Base-by-base conservation (phyloP, 2,329 filamentous ascomycete genomes). In the Arthrobotrys conoides region DNA sequence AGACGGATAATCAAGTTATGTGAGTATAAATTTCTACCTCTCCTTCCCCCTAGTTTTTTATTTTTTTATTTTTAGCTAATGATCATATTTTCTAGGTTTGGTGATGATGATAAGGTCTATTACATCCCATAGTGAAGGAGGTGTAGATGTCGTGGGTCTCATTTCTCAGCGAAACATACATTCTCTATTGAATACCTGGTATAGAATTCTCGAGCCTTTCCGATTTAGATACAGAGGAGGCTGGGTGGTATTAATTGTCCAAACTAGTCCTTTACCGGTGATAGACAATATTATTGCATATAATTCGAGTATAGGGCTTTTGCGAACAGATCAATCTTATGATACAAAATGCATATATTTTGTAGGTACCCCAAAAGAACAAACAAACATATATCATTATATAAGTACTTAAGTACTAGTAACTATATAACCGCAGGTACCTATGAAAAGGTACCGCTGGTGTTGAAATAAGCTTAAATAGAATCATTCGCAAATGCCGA, bases 1-100 rank as follows among this genome's bases (percentile, higher is more conserved):
- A 93, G 82, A 90, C 92, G 80, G 87, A 88, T 82, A 97, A 97
- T 84, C 91, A 95, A 86, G 91, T 99, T 83, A 99, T 99, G 94
- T 95, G 87, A 89, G 92, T 70, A 38, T 18, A 8, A 14, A 18
- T 24, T 5, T 51, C 3, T 51, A 14, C 16, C 18, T 36, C 33
- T 10, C 9, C 8, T 36, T 30, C 6, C 6, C 27, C 27, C 3
- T 30, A 30, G 27, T 36, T 36, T 8, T 36, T 41, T 18, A 12
- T 61, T 51, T 38, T 5, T 12, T 14, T 33, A 24, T 30, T 70
- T 59, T 41, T 64, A 9, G 5, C 61, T 73, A 64, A 73, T 41
- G 3, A 10, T 46, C 33, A 33, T 18, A 41, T 12, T 53, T 1
- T 16, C 18, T 69, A 75, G 70, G 70, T 67, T 73, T 44, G 46